Evolutionary conservation across 768 basidiomycete species (phyloP).

Genomic region (Russula brevipes): DNA sequence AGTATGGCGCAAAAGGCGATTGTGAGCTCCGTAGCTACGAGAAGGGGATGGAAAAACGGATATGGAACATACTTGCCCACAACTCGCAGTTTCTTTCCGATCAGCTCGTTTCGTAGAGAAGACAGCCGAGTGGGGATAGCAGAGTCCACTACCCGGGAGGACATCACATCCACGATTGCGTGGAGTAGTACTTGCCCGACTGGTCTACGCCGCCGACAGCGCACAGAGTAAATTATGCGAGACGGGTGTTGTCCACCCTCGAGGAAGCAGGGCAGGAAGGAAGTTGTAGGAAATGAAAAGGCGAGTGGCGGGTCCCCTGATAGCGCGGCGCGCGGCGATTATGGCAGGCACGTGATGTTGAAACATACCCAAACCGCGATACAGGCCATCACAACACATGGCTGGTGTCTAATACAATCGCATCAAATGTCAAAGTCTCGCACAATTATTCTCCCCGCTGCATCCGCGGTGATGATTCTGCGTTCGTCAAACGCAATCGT

Average conservation of each 20-base stretch:
- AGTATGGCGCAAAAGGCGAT: neutral
- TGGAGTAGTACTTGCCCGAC: neutral
- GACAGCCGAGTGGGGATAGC: constrained; percentile 21
- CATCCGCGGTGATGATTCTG: constrained; percentile 51
- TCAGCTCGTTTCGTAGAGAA: constrained; percentile 19
- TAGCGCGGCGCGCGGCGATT: no score
- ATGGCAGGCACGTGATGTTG: neutral
- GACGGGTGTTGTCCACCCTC: neutral
- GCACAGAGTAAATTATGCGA: neutral
- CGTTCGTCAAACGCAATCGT: constrained; percentile 70
- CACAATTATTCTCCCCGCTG: constrained; percentile 37
- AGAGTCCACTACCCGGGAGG: constrained; percentile 19
- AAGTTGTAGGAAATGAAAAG: neutral
- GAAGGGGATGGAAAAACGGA: neutral
- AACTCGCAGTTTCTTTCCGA: constrained; percentile 25
- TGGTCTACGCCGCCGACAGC: neutral
- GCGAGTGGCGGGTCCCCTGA: neutral
- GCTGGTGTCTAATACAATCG: neutral
- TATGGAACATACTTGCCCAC: constrained; percentile 22
- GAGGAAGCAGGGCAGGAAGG: neutral
- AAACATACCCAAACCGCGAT: no score
- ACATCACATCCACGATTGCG: constrained; percentile 12
- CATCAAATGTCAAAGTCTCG: constrained; percentile 55
- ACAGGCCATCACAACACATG: neutral
- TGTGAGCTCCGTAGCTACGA: neutral